These are phyloP conservation scores for Myotisia sp. DNA, from an alignment of 2,329 filamentous ascomycete genomes.

Conservation along the genomic window DNA sequence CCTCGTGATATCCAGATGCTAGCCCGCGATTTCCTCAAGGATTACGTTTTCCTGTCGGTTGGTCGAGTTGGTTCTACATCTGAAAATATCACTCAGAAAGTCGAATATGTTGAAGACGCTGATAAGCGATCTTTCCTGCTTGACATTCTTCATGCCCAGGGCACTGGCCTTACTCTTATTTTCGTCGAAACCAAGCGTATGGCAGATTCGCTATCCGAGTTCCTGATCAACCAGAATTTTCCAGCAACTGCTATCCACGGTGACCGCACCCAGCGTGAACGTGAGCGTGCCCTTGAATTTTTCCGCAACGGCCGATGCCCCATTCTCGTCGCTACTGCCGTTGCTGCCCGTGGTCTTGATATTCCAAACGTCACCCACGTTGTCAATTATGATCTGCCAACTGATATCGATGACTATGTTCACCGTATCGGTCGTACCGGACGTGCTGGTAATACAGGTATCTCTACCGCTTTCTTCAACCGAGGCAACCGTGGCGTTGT, in stretches of 20 bases:
- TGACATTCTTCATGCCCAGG: conserved; percentile 89
- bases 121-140: conserved; percentile 97
- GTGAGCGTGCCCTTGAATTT: conserved; percentile 93
- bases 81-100: conserved; percentile 99
- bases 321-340: conserved; percentile 90
- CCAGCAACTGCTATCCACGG: conserved; percentile 97
- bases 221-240: conserved; percentile 97
- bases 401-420: conserved; percentile 96
- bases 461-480: conserved; percentile 99
- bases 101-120: conserved; percentile 90
- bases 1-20: conserved; percentile 99
- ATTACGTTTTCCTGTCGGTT: conserved; percentile 97
- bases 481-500: conserved; percentile 97
- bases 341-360: conserved; percentile 81
- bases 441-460: conserved; percentile 97
- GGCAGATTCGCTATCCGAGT: conserved; percentile 94
- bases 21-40: conserved; percentile 94
- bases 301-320: conserved; percentile 94
- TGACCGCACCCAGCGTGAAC: conserved; percentile 95
- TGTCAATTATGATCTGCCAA: conserved; percentile 98
- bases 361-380: conserved; percentile 96
- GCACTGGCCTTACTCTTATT: conserved; percentile 76
- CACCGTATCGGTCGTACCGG: conserved; percentile 99
- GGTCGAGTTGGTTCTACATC: conserved; percentile 97
- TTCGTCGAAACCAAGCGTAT: conserved; percentile 99